Percentiles rank a stretch among this genome's conserved stretches.
Conservation (phyloP, 805 yeast genomes). For the Pichia cabralensis region DNA sequence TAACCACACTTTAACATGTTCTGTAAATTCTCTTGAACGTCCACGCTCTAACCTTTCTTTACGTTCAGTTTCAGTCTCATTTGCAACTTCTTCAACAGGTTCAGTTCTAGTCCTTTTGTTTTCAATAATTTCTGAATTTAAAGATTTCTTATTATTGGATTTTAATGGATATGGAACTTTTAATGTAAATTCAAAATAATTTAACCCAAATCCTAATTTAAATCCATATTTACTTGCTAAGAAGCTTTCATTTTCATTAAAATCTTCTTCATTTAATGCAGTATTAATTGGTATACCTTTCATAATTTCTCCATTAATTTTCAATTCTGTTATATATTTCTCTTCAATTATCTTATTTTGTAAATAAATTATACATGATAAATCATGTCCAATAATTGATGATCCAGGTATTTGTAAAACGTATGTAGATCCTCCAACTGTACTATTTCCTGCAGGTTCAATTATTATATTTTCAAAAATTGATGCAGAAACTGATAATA, state of each 20-base stretch:
- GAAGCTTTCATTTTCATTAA: constrained; percentile 15
- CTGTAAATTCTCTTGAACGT: constrained; percentile 13
- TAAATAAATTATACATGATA: constrained; percentile 35
- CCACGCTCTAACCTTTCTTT: constrained; percentile 4
- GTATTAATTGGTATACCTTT: constrained; percentile 34
- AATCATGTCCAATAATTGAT: constrained; percentile 31
- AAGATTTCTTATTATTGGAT: not conserved
- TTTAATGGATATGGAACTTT: constrained; percentile 18
- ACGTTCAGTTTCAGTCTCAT: constrained; percentile 1
- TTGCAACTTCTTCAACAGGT: no score
- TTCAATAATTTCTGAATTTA: not conserved
- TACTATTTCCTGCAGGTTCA: constrained; percentile 25
- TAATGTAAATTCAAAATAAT: constrained; percentile 30
- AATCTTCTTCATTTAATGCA: constrained; percentile 24
- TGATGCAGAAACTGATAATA: no score
- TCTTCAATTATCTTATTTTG: constrained; percentile 30
- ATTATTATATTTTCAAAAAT: constrained; percentile 20
- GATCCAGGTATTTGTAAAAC: constrained; percentile 37
- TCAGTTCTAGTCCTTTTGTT: not conserved
- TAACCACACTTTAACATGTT: constrained; percentile 31
- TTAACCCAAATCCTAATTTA: constrained; percentile 34
- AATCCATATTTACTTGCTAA: constrained; percentile 27
- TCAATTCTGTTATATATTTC: constrained; percentile 29
- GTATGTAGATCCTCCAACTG: constrained; percentile 28
- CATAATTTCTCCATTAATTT: constrained; percentile 35